A percentile compares a stretch with the other conserved stretches of the same genome.
These are phyloP conservation scores for Atalantia buxifolia DNA, from an alignment of 345 rosid genomes.

Conservation along the genomic window DNA sequence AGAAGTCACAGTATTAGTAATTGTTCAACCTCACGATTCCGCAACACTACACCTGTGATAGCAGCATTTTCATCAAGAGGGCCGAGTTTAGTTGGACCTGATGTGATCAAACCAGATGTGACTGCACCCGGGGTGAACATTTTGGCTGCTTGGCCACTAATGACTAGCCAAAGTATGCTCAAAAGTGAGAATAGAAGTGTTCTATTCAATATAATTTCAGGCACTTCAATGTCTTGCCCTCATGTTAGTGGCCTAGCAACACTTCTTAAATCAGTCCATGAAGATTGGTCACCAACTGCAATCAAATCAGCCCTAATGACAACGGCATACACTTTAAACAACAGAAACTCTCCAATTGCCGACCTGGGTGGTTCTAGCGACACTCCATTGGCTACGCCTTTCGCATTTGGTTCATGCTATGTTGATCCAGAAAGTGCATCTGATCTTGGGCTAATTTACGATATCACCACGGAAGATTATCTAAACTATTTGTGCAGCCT, in stretches of 20 bases:
- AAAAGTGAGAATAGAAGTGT: constrained; percentile 55
- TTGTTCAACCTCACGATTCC: no score
- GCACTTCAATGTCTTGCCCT: constrained; percentile 92
- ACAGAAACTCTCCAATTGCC: constrained; percentile 29
- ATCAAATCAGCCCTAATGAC: constrained; percentile 91
- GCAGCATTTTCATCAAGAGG: constrained; percentile 87
- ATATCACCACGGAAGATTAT: constrained; percentile 39
- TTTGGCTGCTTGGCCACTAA: constrained; percentile 78
- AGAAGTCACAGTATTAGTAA: no score
- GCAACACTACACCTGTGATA: constrained; percentile 53
- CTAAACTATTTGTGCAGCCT: constrained; percentile 48
- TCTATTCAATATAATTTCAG: constrained; percentile 63
- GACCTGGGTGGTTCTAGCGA: constrained; percentile 22
- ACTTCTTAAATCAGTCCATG: constrained; percentile 56
- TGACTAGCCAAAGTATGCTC: constrained; percentile 42
- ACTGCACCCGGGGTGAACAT: constrained; percentile 81
- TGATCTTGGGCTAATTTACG: constrained; percentile 52
- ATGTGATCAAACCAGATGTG: constrained; percentile 71
- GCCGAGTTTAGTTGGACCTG: constrained; percentile 51
- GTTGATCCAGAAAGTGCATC: constrained; percentile 51
- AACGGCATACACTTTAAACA: constrained; percentile 58
- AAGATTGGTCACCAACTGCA: constrained; percentile 80
- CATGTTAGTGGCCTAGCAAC: constrained; percentile 80
- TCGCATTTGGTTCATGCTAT: constrained; percentile 54
- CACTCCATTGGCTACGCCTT: constrained; percentile 35